Evolutionary conservation across 2,329 filamentous ascomycete genomes (phyloP).

Genomic region (Exserohilum rostratum): DNA sequence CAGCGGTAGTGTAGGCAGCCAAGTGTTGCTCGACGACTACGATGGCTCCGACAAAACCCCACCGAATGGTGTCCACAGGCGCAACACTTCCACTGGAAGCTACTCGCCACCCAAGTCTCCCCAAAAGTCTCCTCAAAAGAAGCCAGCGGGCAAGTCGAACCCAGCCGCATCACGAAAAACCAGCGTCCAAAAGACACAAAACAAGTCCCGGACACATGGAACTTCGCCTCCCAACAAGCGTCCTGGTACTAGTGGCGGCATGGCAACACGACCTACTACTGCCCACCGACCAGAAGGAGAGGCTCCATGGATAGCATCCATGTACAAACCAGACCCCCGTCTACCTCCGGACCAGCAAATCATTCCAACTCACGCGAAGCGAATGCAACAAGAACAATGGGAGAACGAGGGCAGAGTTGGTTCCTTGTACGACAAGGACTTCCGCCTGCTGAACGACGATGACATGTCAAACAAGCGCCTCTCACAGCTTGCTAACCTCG

Average conservation of each 20-base stretch:
- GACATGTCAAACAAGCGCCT: conserved; percentile 51
- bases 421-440: conserved; percentile 83
- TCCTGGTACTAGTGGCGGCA: conserved; percentile 68
- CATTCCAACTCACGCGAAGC: conserved; percentile 88
- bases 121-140: conserved; percentile 49
- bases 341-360: conserved; percentile 95
- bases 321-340: conserved; percentile 94
- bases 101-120: conserved; percentile 39
- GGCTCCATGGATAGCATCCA: conserved; percentile 90
- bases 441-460: conserved; percentile 76
- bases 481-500: conserved; percentile 35
- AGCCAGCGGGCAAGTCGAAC: conserved; percentile 45
- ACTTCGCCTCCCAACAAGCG: conserved; percentile 56
- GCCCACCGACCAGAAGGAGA: conserved; percentile 86
- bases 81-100: conserved; percentile 31
- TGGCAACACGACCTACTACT: conserved; percentile 58
- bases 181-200: conserved; percentile 32
- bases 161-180: conserved; percentile 45
- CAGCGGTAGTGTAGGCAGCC: conserved; percentile 69
- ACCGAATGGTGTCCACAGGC: conserved; percentile 27
- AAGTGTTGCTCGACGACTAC: conserved; percentile 58
- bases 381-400: conserved; percentile 93
- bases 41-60: conserved; percentile 32
- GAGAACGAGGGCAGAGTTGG: conserved; percentile 88
- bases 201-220: conserved; percentile 46